Base-by-base conservation (phyloP, 1,284 basidiomycete species). In the Takashimella tepidaria region DNA sequence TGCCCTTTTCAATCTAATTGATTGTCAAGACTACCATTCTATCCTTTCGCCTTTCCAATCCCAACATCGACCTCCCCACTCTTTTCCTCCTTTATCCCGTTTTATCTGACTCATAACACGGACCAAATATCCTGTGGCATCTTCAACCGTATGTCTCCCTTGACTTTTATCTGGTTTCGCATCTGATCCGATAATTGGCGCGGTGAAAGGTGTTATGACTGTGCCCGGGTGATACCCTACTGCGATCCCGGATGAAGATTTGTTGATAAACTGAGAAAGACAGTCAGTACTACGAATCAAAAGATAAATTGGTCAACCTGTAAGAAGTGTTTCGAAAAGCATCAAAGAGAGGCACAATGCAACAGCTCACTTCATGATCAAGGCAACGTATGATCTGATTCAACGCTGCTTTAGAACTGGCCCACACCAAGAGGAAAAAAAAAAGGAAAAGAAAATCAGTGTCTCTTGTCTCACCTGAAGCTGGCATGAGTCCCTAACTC, bases 341-440 rank as follows among this genome's bases (percentile, higher is more conserved):
- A n/a, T n/a, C n/a, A n/a, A n/a, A n/a, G n/a, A 43, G 21, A 40
- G 19, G 6, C 8, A 50, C 31, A 37, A 37, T 37, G 8, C 4
- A n/a, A n/a, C n/a, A n/a, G 24, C 60, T 21, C 77, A 88, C 77
- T 64, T 88, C 83, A 54, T 83, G 74, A 65, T 86, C 82, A 56
- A 87, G 82, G 2, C 83, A 86, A 55, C 82, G 82, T 64, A 87
- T 76, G 47, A 85, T 78, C 69, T 88, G 85, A 67, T 88, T 87
- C 54, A 88, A 77, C 43, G 86, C 86, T 0, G 86, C 83, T 69
- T 88, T 88, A 51, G 84, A 86, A 1, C 72, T 74, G 47, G n/a
- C 13, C 45, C n/a, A n/a, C n/a, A n/a, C n/a, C n/a, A n/a, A n/a
- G n/a, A n/a, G n/a, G n/a, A n/a, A n/a, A n/a, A n/a, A n/a, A n/a